Base-by-base conservation (phyloP, 805 yeast species). In the Candida patagonica region DNA sequence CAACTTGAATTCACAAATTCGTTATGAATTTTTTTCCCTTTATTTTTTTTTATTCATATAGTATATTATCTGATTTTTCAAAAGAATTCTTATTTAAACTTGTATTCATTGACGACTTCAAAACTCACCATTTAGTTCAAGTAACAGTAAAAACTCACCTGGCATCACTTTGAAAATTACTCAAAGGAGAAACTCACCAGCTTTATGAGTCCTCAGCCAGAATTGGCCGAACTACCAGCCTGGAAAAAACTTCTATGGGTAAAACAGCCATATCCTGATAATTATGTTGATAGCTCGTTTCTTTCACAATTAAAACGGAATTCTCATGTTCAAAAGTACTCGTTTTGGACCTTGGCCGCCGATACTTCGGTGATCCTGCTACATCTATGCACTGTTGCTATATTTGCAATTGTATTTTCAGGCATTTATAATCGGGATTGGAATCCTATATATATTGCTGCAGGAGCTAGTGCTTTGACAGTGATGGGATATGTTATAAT, bases 161-260 rank as follows among this genome's bases (percentile, higher is more conserved):
- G n/a, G n/a, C n/a, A n/a, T n/a, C n/a, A n/a, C n/a, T n/a, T n/a
- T n/a, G n/a, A n/a, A n/a, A n/a, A n/a, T n/a, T n/a, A n/a, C n/a
- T n/a, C n/a, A n/a, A n/a, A n/a, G n/a, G n/a, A n/a, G n/a, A n/a
- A n/a, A n/a, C n/a, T n/a, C n/a, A n/a, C n/a, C n/a, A n/a, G n/a
- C n/a, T n/a, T n/a, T n/a, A n/a, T n/a, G n/a, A n/a, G n/a, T n/a
- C n/a, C n/a, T n/a, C n/a, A n/a, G n/a, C n/a, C n/a, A n/a, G n/a
- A n/a, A n/a, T n/a, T n/a, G 26, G 26, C 12, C 10, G 10, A 24
- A 12, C 26, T 12, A 17, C 39, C 30, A 26, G 76, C 76, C 17
- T 88, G 97, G 97, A 72, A 80, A 52, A 82, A 92, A 53, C 72
- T 87, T 27, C 69, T 89, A 9, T 92, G 95, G 80, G 71, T 81